Evolutionary conservation across 257 asterid species (phyloP), one percentile per base, ranked within the genome.

Genomic region (Lantana camara): DNA sequence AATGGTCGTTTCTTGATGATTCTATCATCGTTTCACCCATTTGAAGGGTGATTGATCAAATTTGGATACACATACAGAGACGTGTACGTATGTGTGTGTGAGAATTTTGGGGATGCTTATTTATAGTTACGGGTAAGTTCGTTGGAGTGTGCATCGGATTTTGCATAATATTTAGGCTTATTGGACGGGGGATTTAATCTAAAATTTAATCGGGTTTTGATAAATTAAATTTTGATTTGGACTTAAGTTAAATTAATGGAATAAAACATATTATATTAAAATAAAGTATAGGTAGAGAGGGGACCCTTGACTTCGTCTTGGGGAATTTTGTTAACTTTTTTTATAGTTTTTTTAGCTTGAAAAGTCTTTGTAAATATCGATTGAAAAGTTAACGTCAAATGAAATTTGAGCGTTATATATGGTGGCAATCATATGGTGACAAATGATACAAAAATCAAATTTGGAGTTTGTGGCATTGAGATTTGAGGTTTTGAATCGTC

Each of bases 281-380:
- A 13, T n/a, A 44, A 16, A 5, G 9, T 44, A 5, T 1, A 2
- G 7, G 4, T 53, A 29, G 24, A 32, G 16, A 54, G 60, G 44
- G 64, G 9, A 22, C 20, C 51, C 40, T 57, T 58, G 64, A 58
- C 37, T 58, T 58, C 51, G 64, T 3, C 37, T 4, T 38, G 32
- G 10, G 48, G 48, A 34, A 11, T 10, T 20, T 20, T 37, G 49
- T 37, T 38, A 19, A n/a, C n/a, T n/a, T n/a, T n/a, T n/a, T n/a
- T n/a, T n/a, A n/a, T n/a, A n/a, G n/a, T n/a, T n/a, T n/a, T n/a
- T 27, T 38, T 11, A 5, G 45, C 48, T 34, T 41, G 21, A 40
- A 40, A 57, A 58, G 64, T 58, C 64, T 38, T 38, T 41, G 64
- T 11, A 11, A 14, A 2, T 40, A 38, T 58, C 64, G 64, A 22